A percentile compares a stretch with the other conserved stretches of the same genome.
These are phyloP conservation scores for Diaporthe longicolla DNA, from an alignment of 2,329 filamentous ascomycete species.

Conservation along the genomic window DNA sequence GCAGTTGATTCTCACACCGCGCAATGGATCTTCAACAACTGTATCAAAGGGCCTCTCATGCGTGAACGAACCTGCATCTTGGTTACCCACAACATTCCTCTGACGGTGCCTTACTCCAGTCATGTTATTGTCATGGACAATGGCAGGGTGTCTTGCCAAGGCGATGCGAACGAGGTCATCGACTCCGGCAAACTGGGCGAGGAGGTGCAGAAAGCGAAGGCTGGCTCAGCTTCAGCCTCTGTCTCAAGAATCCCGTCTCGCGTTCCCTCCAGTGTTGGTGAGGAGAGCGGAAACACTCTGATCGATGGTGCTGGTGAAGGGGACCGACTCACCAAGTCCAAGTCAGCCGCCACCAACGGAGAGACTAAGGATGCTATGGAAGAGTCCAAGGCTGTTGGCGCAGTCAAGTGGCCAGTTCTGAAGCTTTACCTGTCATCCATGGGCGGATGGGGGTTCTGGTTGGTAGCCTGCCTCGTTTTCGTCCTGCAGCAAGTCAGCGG, in stretches of 20 bases:
- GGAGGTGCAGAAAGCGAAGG: slow-evolving; percentile 80
- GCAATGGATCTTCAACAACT: slow-evolving; percentile 97
- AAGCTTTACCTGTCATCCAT: slow-evolving; percentile 88
- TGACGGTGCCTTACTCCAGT: slow-evolving; percentile 85
- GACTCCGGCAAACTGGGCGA: slow-evolving; percentile 91
- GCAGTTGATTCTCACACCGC: slow-evolving; percentile 98
- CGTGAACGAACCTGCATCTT: slow-evolving; percentile 89
- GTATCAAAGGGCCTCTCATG: slow-evolving; percentile 92
- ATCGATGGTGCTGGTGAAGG: slow-evolving; percentile 66
- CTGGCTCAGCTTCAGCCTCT: slow-evolving; percentile 78
- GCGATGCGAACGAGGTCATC: slow-evolving; percentile 83
- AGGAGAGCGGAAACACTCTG: slow-evolving; percentile 70
- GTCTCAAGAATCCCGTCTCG: slow-evolving; percentile 83
- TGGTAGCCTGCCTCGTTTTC: slow-evolving; percentile 81
- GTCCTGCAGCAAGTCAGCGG: slow-evolving; percentile 85
- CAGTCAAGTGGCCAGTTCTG: slow-evolving; percentile 90
- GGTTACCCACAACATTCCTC: slow-evolving; percentile 94
- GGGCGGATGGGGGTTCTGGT: slow-evolving; percentile 98
- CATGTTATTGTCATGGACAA: slow-evolving; percentile 91
- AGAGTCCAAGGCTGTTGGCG: slow-evolving; percentile 86
- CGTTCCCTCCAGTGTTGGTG: slow-evolving; percentile 81
- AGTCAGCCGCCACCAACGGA: slow-evolving; percentile 61
- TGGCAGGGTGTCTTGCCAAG: slow-evolving; percentile 82
- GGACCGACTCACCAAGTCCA: slow-evolving; percentile 60
- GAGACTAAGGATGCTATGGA: slow-evolving; percentile 70